Conservation (phyloP, 306 rosid genomes). For the Morella rubra region DNA sequence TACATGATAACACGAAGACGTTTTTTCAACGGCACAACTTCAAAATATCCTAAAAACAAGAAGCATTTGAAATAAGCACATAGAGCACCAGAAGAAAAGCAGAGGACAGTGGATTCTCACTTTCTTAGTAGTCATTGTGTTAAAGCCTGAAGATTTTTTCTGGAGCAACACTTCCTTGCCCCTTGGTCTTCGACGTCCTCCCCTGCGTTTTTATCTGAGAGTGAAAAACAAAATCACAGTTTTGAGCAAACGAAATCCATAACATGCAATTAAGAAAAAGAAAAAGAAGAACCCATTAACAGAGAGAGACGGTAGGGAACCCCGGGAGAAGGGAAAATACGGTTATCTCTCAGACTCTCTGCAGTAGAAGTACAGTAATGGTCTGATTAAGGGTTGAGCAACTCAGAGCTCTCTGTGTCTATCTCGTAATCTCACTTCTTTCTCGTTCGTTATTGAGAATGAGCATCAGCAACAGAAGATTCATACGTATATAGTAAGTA, state of each 20-base stretch:
- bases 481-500: too few relatives aligned
- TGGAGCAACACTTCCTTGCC: constrained; percentile 8
- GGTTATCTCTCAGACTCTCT: neutral
- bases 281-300: neutral
- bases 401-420: neutral
- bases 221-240: neutral
- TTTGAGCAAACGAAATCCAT: neutral
- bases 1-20: neutral
- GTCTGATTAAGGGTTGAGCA: neutral
- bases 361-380: too few relatives aligned
- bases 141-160: constrained; percentile 1
- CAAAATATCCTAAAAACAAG: neutral
- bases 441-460: neutral
- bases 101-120: constrained; percentile 16
- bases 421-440: too few relatives aligned
- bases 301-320: neutral
- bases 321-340: neutral
- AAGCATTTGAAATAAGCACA: neutral
- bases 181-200: constrained; percentile 9
- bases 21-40: too few relatives aligned
- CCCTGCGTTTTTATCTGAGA: constrained; percentile 19
- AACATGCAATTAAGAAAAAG: neutral
- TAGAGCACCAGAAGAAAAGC: neutral
- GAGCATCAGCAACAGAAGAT: too few relatives aligned
- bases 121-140: constrained; percentile 1